Conservation (phyloP, 352 stramenopile species). For the Phytophthora agathidicida region DNA sequence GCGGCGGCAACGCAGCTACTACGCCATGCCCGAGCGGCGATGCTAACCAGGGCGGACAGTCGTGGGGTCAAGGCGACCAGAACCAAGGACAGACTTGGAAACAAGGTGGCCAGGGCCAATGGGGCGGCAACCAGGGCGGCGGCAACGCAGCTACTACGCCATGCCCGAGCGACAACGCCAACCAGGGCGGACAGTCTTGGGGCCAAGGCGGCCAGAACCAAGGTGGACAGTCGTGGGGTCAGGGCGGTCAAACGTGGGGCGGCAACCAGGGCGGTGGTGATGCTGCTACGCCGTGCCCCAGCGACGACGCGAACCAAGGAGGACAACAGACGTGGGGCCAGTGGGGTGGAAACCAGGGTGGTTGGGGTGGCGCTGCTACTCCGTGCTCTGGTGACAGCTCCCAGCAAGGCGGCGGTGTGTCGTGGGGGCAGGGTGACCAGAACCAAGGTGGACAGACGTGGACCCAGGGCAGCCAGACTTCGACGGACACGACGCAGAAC, state of each 20-base stretch:
- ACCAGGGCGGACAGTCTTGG: neutral
- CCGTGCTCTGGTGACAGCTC: too few relatives aligned
- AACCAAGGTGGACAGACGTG: too few relatives aligned
- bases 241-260: neutral
- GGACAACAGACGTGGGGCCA: too few relatives aligned
- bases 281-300: slow-evolving; percentile 1
- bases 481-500: too few relatives aligned
- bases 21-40: neutral
- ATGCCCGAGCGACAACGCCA: neutral
- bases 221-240: too few relatives aligned
- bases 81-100: neutral
- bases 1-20: neutral
- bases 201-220: neutral
- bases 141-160: neutral
- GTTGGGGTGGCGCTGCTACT: too few relatives aligned
- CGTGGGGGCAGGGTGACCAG: neutral
- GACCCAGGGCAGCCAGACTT: neutral
- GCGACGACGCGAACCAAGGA: slow-evolving; percentile 4
- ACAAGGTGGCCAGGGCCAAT: neutral
- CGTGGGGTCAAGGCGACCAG: neutral
- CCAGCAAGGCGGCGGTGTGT: too few relatives aligned
- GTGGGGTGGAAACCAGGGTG: too few relatives aligned
- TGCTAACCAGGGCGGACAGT: neutral
- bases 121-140: slow-evolving; percentile 1
- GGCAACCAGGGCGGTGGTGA: slow-evolving; percentile 5